A percentile compares a stretch with the other conserved stretches of the same genome.
Evolutionary conservation across 805 yeast genomes (phyloP).

Genomic region (Teunomyces stri): DNA sequence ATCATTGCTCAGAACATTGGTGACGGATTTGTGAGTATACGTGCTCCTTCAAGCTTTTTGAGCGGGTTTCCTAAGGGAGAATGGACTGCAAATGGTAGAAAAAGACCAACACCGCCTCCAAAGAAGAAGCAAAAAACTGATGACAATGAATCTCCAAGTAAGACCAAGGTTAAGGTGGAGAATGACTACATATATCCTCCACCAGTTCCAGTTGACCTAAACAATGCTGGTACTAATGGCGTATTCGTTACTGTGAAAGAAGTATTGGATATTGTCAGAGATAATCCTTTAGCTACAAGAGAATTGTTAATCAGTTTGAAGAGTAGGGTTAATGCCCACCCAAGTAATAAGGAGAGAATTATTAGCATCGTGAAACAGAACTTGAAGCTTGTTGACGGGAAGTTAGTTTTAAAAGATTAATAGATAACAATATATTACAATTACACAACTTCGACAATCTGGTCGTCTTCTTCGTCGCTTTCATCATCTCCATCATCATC

Average conservation of each 20-base stretch:
- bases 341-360: conserved; percentile 60
- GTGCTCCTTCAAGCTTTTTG: conserved; percentile 60
- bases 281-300: conserved; percentile 59
- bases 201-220: conserved; percentile 24
- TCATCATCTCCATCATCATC: conserved; percentile 50
- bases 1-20: conserved; percentile 26
- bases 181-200: conserved; percentile 6
- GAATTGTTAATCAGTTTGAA: conserved; percentile 61
- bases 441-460: conserved; percentile 52
- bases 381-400: conserved; percentile 52
- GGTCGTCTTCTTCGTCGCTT: conserved; percentile 45
- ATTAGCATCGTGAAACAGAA: conserved; percentile 56
- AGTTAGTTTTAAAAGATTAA: conserved; percentile 38
- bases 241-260: conserved; percentile 66
- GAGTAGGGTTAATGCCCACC: conserved; percentile 60
- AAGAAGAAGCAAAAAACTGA: conserved; percentile 42
- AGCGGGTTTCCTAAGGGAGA: conserved; percentile 72
- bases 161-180: conserved; percentile 21
- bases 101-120: conserved; percentile 30
- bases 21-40: conserved; percentile 53
- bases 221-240: conserved; percentile 36
- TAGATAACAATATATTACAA: conserved; percentile 1
- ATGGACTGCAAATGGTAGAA: conserved; percentile 71
- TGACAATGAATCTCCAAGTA: conserved; percentile 26
- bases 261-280: conserved; percentile 59